phyloP scores from a whole-genome alignment of 495 filamentous ascomycete genomes.

The Tuber aestivum region DNA sequence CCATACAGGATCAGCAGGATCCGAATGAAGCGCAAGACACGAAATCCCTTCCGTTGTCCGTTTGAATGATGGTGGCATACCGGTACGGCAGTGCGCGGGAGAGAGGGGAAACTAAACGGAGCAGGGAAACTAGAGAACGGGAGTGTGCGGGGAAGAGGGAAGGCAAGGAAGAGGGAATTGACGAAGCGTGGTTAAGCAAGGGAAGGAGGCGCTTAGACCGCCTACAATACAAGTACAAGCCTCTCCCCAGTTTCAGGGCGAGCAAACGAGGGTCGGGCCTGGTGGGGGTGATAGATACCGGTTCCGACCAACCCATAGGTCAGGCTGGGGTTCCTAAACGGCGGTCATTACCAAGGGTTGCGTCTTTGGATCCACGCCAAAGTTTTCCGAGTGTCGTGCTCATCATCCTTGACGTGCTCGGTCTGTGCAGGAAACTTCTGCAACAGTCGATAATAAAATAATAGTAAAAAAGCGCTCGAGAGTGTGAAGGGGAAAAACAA shows the following conservation, averaged over 20 bases:
- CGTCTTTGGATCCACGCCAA: slow-evolving; percentile 9
- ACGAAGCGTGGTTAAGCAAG: slow-evolving; percentile 6
- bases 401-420: slow-evolving; percentile 40
- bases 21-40: neutral
- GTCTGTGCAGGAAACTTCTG: slow-evolving; percentile 30
- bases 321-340: neutral
- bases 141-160: slow-evolving; percentile 1
- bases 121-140: slow-evolving; percentile 4
- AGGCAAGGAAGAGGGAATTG: slow-evolving; percentile 1
- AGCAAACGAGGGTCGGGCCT: neutral
- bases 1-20: neutral
- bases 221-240: neutral
- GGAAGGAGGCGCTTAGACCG: slow-evolving; percentile 1
- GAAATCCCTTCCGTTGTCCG: neutral
- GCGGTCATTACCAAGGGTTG: slow-evolving; percentile 32
- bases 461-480: slow-evolving; percentile 28
- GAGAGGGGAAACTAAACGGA: neutral
- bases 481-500: slow-evolving; percentile 27
- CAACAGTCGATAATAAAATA: neutral
- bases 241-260: neutral
- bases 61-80: slow-evolving; percentile 3
- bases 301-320: neutral
- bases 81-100: neutral
- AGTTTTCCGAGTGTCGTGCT: slow-evolving; percentile 23
- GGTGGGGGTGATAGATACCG: slow-evolving; percentile 2